Evolutionary conservation across 2,329 filamentous ascomycete genomes (phyloP).

Genomic region (Truncatella angustata): DNA sequence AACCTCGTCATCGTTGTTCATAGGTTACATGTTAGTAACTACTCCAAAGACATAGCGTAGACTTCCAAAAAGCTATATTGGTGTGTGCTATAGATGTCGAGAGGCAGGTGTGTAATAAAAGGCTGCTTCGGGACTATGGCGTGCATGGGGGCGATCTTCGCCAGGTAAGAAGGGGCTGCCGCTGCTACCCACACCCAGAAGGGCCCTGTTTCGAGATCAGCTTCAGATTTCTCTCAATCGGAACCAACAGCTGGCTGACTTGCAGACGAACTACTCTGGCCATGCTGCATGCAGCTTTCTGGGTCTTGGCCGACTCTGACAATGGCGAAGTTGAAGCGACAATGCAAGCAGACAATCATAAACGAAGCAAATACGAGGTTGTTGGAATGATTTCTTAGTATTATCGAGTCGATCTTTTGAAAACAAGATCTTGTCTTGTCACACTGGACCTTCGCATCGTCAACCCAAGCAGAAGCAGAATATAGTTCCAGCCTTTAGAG

Average conservation of each 20-base stretch:
- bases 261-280: no score
- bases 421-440: background rate
- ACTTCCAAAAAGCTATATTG: no score
- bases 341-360: no score
- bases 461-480: background rate
- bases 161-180: background rate
- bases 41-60: no score
- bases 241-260: constrained; percentile 1
- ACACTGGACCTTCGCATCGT: background rate
- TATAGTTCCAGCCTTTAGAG: background rate
- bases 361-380: background rate
- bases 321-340: no score
- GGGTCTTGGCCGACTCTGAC: no score
- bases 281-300: no score
- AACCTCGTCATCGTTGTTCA: no score
- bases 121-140: background rate
- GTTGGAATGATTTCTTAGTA: background rate
- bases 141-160: background rate
- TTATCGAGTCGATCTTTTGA: background rate
- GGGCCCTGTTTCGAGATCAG: background rate
- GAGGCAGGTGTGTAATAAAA: background rate
- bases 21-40: no score
- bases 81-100: background rate
- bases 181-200: background rate
- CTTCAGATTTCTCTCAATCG: background rate